A percentile compares a stretch with the other conserved stretches of the same genome.
These are phyloP conservation scores for Gynandropsis gynandra DNA, from an alignment of 345 rosid genomes.

Conservation along the genomic window DNA sequence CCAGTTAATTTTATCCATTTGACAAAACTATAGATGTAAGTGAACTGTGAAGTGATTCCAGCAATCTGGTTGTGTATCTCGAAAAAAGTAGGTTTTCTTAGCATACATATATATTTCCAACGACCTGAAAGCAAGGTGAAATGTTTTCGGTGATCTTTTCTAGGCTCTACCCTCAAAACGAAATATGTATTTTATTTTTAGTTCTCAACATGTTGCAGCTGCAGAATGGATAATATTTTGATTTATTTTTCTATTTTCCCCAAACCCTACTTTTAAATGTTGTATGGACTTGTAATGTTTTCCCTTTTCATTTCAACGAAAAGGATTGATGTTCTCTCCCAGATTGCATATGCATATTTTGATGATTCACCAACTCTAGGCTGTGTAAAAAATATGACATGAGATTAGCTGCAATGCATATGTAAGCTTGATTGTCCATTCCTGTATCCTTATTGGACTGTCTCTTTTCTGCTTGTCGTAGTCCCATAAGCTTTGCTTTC, in stretches of 20 bases:
- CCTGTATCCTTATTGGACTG: neutral
- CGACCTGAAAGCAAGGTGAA: neutral
- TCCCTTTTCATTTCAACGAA: too few relatives aligned
- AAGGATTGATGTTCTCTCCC: too few relatives aligned
- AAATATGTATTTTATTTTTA: too few relatives aligned
- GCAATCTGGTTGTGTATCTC: neutral
- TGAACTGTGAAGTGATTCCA: neutral
- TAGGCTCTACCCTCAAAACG: too few relatives aligned
- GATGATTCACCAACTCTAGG: too few relatives aligned
- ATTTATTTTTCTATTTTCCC: too few relatives aligned
- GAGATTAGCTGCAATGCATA: neutral
- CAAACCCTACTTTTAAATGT: too few relatives aligned
- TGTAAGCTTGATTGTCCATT: neutral
- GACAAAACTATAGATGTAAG: neutral
- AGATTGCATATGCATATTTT: too few relatives aligned
- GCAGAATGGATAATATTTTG: too few relatives aligned
- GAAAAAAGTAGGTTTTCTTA: neutral
- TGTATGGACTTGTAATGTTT: too few relatives aligned
- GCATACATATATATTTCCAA: neutral
- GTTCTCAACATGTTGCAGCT: too few relatives aligned
- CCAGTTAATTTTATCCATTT: conserved; percentile 2
- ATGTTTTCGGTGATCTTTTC: too few relatives aligned
- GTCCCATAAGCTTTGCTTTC: neutral
- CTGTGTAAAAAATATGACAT: neutral
- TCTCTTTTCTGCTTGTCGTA: neutral